Percentiles rank a stretch among this genome's conserved stretches.
Evolutionary conservation across 331 rosid genomes (phyloP).

Genomic region (Phaseolus coccineus): DNA sequence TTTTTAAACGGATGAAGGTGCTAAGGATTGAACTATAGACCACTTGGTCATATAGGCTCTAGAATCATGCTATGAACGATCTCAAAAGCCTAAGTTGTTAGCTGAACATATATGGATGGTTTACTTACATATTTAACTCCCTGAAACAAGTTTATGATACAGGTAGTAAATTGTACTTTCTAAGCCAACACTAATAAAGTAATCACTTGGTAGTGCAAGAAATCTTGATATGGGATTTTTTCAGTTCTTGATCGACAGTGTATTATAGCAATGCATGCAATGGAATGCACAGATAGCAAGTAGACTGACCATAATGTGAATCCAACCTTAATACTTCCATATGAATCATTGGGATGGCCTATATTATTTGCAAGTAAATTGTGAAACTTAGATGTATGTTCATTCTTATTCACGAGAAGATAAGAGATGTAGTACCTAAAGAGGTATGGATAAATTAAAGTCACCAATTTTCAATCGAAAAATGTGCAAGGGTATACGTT

Average conservation of each 20-base stretch:
- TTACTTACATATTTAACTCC: not conserved
- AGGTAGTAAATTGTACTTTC: constrained; percentile 17
- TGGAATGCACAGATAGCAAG: no score
- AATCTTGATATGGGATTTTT: constrained; percentile 12
- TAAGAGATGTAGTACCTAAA: not conserved
- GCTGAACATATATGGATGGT: not conserved
- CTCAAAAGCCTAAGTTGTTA: not conserved
- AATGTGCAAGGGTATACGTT: constrained; percentile 8
- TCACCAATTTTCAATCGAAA: constrained; percentile 8
- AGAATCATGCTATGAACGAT: not conserved
- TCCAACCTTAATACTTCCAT: not conserved
- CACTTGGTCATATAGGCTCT: not conserved
- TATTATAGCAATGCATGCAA: not conserved
- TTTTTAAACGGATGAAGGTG: not conserved
- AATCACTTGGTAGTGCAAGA: constrained; percentile 3
- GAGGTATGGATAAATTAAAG: constrained; percentile 1
- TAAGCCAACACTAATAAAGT: constrained; percentile 18
- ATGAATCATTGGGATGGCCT: not conserved
- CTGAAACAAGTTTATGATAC: not conserved
- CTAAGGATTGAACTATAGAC: not conserved
- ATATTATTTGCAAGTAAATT: constrained; percentile 7
- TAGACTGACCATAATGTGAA: not conserved
- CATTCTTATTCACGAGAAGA: constrained; percentile 30
- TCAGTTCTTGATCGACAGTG: not conserved
- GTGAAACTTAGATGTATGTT: not conserved